Percentiles rank a stretch among this genome's conserved stretches.
phyloP scores from a whole-genome alignment of 495 filamentous ascomycete genomes.

The Neohortaea acidophila region DNA sequence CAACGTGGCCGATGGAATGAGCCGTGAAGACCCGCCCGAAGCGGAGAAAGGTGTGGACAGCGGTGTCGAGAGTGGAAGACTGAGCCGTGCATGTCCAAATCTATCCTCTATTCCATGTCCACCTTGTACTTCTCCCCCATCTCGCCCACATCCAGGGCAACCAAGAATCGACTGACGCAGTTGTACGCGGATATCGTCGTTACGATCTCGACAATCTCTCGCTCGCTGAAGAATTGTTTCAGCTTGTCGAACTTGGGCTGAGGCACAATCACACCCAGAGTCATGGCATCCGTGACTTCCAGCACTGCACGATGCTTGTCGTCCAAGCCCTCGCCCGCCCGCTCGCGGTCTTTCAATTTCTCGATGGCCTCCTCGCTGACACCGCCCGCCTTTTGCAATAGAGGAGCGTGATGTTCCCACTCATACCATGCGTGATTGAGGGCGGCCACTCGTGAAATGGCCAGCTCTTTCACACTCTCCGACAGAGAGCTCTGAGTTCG shows the following conservation, averaged over 20 bases:
- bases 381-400: constrained; percentile 32
- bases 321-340: constrained; percentile 28
- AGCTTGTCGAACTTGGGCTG: constrained; percentile 48
- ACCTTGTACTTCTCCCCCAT: constrained; percentile 16
- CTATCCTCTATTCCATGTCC: constrained; percentile 12
- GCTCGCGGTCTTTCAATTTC: constrained; percentile 14
- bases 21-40: no score
- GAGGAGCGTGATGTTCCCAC: constrained; percentile 60
- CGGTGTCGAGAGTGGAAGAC: no score
- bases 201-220: constrained; percentile 63
- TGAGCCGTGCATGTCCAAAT: no score
- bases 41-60: no score
- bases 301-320: constrained; percentile 49
- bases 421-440: constrained; percentile 63
- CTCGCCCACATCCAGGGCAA: constrained; percentile 21
- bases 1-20: no score
- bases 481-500: constrained; percentile 48
- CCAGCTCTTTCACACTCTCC: constrained; percentile 49
- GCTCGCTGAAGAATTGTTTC: constrained; percentile 42
- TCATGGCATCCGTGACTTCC: constrained; percentile 64
- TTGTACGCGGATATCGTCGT: constrained; percentile 39
- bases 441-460: constrained; percentile 60
- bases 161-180: constrained; percentile 18
- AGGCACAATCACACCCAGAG: constrained; percentile 43
- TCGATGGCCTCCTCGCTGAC: constrained; percentile 12